These are phyloP conservation scores for Leccinum pachyderme DNA, from an alignment of 1,284 basidiomycete genomes.

Conservation along the genomic window DNA sequence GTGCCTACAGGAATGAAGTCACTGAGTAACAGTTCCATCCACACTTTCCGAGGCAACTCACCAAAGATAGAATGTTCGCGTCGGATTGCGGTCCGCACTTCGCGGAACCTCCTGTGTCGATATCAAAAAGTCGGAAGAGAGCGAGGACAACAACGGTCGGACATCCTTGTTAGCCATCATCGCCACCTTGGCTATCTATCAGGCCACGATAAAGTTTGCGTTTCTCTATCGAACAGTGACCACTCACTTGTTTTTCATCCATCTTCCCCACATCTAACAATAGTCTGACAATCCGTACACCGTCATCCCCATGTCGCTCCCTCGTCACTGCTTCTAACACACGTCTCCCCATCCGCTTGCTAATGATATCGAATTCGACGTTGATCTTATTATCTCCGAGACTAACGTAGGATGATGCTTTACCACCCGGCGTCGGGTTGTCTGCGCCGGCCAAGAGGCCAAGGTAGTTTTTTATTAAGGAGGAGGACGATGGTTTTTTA, in stretches of 20 bases:
- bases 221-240: background rate
- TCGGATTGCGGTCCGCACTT: slow-evolving; percentile 82
- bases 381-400: slow-evolving; percentile 70
- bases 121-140: slow-evolving; percentile 79
- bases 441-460: slow-evolving; percentile 76
- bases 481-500: slow-evolving; percentile 57
- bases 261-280: slow-evolving; percentile 90
- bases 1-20: slow-evolving; percentile 47
- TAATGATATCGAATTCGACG: slow-evolving; percentile 81
- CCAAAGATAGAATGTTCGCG: slow-evolving; percentile 88
- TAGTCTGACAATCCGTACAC: slow-evolving; percentile 81
- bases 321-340: slow-evolving; percentile 80
- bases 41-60: slow-evolving; percentile 32
- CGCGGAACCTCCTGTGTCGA: slow-evolving; percentile 90
- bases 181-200: slow-evolving; percentile 88
- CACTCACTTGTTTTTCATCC: slow-evolving; percentile 77
- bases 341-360: slow-evolving; percentile 66
- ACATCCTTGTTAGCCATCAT: slow-evolving; percentile 91
- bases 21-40: background rate
- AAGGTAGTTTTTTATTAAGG: slow-evolving; percentile 72
- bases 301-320: slow-evolving; percentile 84
- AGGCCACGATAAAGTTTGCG: background rate
- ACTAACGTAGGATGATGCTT: slow-evolving; percentile 65
- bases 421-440: slow-evolving; percentile 71
- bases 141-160: slow-evolving; percentile 74